Base-by-base conservation (phyloP, 2,329 filamentous ascomycete genomes). In the Scedosporium apiospermum region DNA sequence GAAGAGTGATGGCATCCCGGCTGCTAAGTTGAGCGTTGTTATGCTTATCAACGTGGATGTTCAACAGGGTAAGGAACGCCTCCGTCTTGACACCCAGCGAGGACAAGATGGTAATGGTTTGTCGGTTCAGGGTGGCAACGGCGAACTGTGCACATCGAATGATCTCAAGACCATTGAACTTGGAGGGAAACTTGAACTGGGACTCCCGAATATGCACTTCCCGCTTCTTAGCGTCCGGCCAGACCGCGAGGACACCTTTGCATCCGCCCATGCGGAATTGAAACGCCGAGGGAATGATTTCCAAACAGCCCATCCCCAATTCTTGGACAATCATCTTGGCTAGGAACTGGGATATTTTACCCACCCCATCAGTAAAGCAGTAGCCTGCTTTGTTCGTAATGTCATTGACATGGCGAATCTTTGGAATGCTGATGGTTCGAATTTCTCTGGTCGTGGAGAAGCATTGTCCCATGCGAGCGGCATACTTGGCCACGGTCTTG, bases 211-310 rank as follows among this genome's bases (percentile, higher is more conserved):
- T 86, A 61, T 90, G 86, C 0, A 98, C 83, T 63, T 93, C 85
- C 34, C 81, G 83, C 0, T 81, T 82, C 64, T 82, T 82, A 9
- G 87, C 83, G 4, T 88, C 81, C 0, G 89, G 84, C 74, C 90
- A 93, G 3, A 91, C 80, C 0, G 87, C 85, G 18, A 99, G 79
- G 14, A 99, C 87, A 0, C 95, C 95, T 75, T 99, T 99, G 75
- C 88, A 93, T 1, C 95, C 95, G 7, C 91, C 93, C 68, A 97
- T 85, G 6, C 95, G 89, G 69, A 98, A 96, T 69, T 99, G 95
- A 67, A 90, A 93, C 0, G 90, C 89, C 0, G 92, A 96, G 0
- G 95, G 93, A 4, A 84, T 77, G 1, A 80, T 75, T 1, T 81
- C 74, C 12, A 80, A 80, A 16, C 12, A 26, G 21, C 79, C 75